phyloP scores from a whole-genome alignment of 352 stramenopile species.

The Phytopythium aichiense region DNA sequence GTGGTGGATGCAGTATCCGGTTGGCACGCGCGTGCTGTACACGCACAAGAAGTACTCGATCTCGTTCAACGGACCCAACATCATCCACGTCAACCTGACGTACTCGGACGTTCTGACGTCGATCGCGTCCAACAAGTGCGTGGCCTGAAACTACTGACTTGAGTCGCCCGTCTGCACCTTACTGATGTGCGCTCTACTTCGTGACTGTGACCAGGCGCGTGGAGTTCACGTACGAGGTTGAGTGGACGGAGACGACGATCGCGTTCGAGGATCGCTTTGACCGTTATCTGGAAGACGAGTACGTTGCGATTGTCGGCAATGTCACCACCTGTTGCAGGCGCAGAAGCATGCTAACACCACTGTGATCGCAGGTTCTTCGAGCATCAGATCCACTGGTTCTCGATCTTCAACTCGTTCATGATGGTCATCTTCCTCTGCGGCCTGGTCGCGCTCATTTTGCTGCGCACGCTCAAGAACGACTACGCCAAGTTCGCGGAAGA shows the following conservation, averaged over 20 bases:
- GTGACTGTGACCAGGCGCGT: slow-evolving; percentile 45
- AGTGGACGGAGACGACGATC: slow-evolving; percentile 90
- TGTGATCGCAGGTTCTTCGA: slow-evolving; percentile 92
- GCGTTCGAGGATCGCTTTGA: slow-evolving; percentile 96
- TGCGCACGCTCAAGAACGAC: slow-evolving; percentile 93
- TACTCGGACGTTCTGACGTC: slow-evolving; percentile 88
- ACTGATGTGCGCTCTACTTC: neutral
- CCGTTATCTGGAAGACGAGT: slow-evolving; percentile 97
- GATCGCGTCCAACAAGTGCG: slow-evolving; percentile 80
- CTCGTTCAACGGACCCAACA: slow-evolving; percentile 95
- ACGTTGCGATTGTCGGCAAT: slow-evolving; percentile 6
- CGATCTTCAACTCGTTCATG: slow-evolving; percentile 98
- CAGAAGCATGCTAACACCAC: neutral
- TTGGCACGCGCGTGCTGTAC: slow-evolving; percentile 90
- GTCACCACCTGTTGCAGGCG: neutral
- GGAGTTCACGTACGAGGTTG: slow-evolving; percentile 94
- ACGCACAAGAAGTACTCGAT: slow-evolving; percentile 97
- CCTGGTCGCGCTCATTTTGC: slow-evolving; percentile 91
- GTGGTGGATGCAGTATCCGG: slow-evolving; percentile 38
- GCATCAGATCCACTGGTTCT: slow-evolving; percentile 99
- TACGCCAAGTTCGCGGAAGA: slow-evolving; percentile 90
- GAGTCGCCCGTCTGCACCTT: neutral
- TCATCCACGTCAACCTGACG: slow-evolving; percentile 98
- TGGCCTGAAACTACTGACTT: neutral
- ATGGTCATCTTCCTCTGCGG: slow-evolving; percentile 97